Base-by-base conservation (phyloP, 352 stramenopile genomes). In the Globisporangium polare region DNA sequence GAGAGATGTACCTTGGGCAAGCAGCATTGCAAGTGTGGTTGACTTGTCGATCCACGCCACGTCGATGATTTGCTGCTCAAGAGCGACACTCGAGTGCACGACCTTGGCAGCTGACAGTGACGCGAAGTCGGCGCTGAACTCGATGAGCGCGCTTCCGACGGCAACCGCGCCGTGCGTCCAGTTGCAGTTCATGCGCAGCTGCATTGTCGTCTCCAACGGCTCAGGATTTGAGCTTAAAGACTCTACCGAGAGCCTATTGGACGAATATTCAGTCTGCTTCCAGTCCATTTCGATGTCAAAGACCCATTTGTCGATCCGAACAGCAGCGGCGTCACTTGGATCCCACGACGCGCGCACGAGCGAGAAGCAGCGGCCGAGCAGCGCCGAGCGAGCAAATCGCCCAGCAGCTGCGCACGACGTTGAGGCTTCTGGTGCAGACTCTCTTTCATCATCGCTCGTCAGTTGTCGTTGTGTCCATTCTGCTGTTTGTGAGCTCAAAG, bases 341-440 rank as follows among this genome's bases (percentile, higher is more conserved):
- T 53, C 22, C 55, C 43, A 66, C 3, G 29, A 18, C 15, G n/a
- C 54, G 15, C 29, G 27, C n/a, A 73, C 60, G 17, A 73, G 26
- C 26, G 55, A 52, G 29, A 75, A 55, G 47, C 67, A 73, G 12
- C 5, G 39, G 13, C 71, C 71, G 31, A 78, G 56, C 27, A 75
- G 22, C n/a, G 55, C 20, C 1, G 67, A 72, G 13, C 8, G 20
- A 7, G 60, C 20, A 56, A 72, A 75, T 45, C 55, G 37, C 12
- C 61, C 64, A 5, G 41, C 20, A 12, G 29, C 12, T 13, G n/a
- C 24, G 18, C 43, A 58, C 6, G 20, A 39, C 6, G 5, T 17
- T 33, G 29, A 37, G 8, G 17, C 31, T 15, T 12, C 12, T n/a
- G n/a, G 4, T n/a, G 9, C 5, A 6, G 4, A 12, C 5, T 3